These are phyloP conservation scores for Venturia nashicola DNA, from an alignment of 2,329 filamentous ascomycete species.

Conservation along the genomic window DNA sequence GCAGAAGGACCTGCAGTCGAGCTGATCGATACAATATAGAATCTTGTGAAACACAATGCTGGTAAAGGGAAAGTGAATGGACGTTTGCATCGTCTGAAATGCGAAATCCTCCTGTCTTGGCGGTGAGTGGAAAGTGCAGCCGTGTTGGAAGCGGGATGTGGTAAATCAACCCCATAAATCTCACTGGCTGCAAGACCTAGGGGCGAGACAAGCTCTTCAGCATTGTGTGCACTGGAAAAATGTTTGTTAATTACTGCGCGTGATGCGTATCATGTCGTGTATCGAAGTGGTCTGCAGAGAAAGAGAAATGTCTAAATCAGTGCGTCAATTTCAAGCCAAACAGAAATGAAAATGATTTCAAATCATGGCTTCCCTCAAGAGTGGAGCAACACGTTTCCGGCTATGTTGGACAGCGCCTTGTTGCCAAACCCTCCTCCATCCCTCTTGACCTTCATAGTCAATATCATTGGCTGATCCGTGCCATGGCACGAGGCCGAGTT, in stretches of 20 bases:
- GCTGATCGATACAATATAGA: background rate
- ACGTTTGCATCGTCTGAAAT: background rate
- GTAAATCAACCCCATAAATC: background rate
- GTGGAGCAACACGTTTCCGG: constrained; percentile 50
- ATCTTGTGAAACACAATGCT: background rate
- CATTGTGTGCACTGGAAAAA: background rate
- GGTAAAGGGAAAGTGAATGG: background rate
- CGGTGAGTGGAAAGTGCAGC: background rate
- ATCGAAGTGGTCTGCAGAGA: background rate
- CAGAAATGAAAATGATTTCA: background rate
- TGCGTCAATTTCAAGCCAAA: background rate
- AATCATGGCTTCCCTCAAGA: constrained; percentile 36
- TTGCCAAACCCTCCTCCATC: constrained; percentile 49
- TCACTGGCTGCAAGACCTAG: background rate
- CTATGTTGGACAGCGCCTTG: constrained; percentile 49
- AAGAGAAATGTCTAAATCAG: background rate
- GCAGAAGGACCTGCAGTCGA: background rate
- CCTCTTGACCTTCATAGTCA: constrained; percentile 20
- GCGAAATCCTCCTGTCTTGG: background rate
- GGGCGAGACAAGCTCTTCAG: background rate
- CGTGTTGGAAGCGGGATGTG: background rate
- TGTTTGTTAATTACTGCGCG: background rate
- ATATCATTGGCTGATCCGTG: constrained; percentile 34
- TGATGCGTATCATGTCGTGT: background rate
- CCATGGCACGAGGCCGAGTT: constrained; percentile 46